These are phyloP conservation scores for Erucastrum elatum DNA, from an alignment of 345 rosid genomes.

Conservation along the genomic window DNA sequence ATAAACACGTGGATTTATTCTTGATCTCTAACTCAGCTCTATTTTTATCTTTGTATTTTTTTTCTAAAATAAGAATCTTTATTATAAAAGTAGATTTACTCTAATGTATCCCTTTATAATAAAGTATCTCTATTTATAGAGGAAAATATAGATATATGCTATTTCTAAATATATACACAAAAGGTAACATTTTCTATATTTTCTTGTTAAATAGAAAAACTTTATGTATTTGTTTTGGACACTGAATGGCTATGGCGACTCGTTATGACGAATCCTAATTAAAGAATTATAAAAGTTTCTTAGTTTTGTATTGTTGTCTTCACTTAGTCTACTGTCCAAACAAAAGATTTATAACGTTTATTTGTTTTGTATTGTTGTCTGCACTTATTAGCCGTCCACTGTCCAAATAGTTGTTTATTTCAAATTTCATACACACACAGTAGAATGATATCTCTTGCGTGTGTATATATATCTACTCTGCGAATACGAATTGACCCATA, in stretches of 20 bases:
- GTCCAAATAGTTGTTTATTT: slow-evolving; percentile 31
- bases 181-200: too few species aligned
- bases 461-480: neutral
- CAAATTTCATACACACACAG: slow-evolving; percentile 12
- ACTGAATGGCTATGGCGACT: slow-evolving; percentile 41
- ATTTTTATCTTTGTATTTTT: too few species aligned
- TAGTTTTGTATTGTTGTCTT: slow-evolving; percentile 40
- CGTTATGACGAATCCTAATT: slow-evolving; percentile 36
- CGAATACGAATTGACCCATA: neutral
- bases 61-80: too few species aligned
- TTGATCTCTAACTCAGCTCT: too few species aligned
- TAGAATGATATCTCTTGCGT: neutral
- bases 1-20: too few species aligned
- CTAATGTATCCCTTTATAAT: too few species aligned
- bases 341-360: slow-evolving; percentile 32
- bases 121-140: too few species aligned
- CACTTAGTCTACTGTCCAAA: slow-evolving; percentile 31
- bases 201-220: too few species aligned
- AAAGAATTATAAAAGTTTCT: slow-evolving; percentile 34
- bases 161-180: too few species aligned
- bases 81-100: too few species aligned
- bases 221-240: slow-evolving; percentile 17
- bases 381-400: slow-evolving; percentile 22
- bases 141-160: too few species aligned
- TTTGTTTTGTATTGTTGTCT: slow-evolving; percentile 40